Conservation (phyloP, 1,139 yeast species). For the Sugiyamaella pinicola region DNA sequence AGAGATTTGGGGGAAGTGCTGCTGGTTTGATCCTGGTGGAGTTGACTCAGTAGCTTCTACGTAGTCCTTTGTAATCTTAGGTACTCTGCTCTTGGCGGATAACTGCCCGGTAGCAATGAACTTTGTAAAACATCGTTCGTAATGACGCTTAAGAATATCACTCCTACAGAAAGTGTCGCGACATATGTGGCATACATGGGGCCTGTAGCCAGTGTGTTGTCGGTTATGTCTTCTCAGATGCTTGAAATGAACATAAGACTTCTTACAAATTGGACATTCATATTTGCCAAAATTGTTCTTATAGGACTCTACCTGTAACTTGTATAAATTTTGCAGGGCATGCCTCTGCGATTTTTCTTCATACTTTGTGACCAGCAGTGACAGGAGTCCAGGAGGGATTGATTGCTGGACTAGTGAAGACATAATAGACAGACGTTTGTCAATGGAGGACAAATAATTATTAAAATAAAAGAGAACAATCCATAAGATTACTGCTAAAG, state of each 20-base stretch:
- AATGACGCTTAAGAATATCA: slow-evolving; percentile 38
- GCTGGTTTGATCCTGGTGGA: background rate
- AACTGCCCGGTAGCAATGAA: slow-evolving; percentile 29
- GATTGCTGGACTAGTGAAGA: slow-evolving; percentile 15
- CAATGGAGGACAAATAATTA: background rate
- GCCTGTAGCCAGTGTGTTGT: slow-evolving; percentile 40
- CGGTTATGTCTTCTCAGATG: slow-evolving; percentile 41
- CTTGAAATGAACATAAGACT: slow-evolving; percentile 40
- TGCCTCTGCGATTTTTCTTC: slow-evolving; percentile 13
- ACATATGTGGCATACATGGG: slow-evolving; percentile 37
- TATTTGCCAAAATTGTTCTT: slow-evolving; percentile 31
- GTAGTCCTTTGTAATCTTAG: slow-evolving; percentile 22
- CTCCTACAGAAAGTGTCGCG: slow-evolving; percentile 36
- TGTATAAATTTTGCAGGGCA: slow-evolving; percentile 15
- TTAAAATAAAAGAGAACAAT: background rate
- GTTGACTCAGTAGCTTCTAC: background rate
- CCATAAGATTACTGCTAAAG: background rate
- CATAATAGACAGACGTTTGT: background rate
- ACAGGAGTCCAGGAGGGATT: slow-evolving; percentile 11
- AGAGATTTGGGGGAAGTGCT: background rate
- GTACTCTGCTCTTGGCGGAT: slow-evolving; percentile 30
- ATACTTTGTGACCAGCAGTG: slow-evolving; percentile 8
- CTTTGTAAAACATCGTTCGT: slow-evolving; percentile 31
- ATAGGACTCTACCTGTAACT: slow-evolving; percentile 16
- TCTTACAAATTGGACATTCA: slow-evolving; percentile 34